Conservation (phyloP, 305 asterid species). For the Fraxinus angustifolia region DNA sequence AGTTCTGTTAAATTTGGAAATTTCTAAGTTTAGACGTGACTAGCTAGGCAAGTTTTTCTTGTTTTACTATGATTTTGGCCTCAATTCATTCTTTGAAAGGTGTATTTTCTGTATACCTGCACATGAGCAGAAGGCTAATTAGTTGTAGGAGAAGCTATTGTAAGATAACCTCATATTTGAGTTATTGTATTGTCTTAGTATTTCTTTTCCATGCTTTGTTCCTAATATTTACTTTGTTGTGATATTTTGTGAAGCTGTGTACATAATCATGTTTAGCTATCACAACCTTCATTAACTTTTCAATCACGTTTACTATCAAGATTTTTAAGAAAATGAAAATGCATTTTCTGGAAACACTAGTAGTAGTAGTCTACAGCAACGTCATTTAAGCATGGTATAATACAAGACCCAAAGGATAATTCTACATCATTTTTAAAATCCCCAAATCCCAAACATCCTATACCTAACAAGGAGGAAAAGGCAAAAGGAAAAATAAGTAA, state of each 20-base stretch:
- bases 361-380: neutral
- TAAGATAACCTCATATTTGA: neutral
- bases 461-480: neutral
- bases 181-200: neutral
- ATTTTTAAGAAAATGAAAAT: neutral
- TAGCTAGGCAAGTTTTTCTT: neutral
- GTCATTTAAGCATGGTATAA: neutral
- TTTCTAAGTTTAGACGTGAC: neutral
- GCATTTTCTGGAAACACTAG: neutral
- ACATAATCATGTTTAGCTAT: neutral
- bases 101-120: slow-evolving; percentile 13
- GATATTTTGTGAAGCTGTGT: neutral
- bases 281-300: neutral
- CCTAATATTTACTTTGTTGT: neutral
- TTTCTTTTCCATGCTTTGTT: neutral
- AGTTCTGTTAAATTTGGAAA: slow-evolving; percentile 45
- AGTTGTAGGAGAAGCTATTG: slow-evolving; percentile 16
- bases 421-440: neutral
- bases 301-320: neutral
- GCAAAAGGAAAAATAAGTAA: neutral
- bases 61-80: slow-evolving; percentile 5
- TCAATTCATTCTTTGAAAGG: slow-evolving; percentile 21
- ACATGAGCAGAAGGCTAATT: slow-evolving; percentile 14
- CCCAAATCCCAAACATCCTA: neutral
- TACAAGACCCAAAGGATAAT: neutral